Base-by-base conservation (phyloP, 352 stramenopile species). In the Peronospora destructor region DNA sequence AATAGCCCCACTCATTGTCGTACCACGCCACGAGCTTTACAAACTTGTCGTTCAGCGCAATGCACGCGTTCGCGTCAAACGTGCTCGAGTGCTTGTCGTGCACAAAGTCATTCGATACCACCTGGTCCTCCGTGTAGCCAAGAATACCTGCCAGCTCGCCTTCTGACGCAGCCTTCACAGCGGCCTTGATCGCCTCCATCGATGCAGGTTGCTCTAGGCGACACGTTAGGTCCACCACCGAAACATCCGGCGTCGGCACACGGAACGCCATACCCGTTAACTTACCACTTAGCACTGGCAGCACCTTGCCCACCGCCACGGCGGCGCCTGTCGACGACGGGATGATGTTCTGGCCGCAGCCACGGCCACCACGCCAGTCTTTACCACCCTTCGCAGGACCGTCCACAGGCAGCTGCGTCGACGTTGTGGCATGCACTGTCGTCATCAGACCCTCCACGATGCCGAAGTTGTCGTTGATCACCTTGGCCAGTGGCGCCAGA, bases 1-100 rank as follows among this genome's bases (percentile, higher is more conserved):
- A 97, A 93, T 99, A 99, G 60, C 96, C 96, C 78, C 91, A 98
- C 76, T 99, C 96, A 86, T 99, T 99, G 84, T 99, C 96, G 74
- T 99, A 99, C 95, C 95, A 99, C 52, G 92, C 91, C 43, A 99
- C 85, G 61, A 98, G 84, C 95, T 99, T 99, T 56, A 99, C 93
- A 67, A 99, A 99, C 70, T 95, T 84, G 59, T 95, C 84, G 64
- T 96, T 98, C 57, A 99, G 89, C 54, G 52, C 58, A 41, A 66
- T 66, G 37, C 58, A 54, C 9, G 58, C 58, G n/a, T 53, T 42
- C 16, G 58, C 62, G 30, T 71, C 53, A 40, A 71, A 67, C 29
- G 43, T 66, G 40, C 30, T 52, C 43, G 58, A 66, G 46, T 84
- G 85, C 49, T 85, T 72, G 78, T 98, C 92, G 57, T 85, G 81